Evolutionary conservation across 441 rosid genomes (phyloP).

Genomic region (Omphalea diandra): DNA sequence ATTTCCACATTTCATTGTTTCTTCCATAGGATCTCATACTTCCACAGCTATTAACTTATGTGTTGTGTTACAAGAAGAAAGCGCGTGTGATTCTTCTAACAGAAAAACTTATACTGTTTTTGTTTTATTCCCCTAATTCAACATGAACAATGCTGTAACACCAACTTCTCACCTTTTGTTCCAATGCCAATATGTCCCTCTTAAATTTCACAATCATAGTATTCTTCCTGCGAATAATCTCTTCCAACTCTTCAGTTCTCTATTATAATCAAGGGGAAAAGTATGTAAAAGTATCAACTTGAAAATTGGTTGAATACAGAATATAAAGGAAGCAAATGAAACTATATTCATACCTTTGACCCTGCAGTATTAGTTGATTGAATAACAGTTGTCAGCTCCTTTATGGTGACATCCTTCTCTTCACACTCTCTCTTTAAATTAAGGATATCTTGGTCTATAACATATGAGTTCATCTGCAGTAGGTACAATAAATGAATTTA

Average conservation of each 20-base stretch:
- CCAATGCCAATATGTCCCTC: constrained; percentile 65
- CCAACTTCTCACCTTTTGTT: constrained; percentile 91
- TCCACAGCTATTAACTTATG: no score
- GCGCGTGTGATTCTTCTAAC: not conserved
- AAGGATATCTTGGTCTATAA: constrained; percentile 61
- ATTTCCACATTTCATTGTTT: no score
- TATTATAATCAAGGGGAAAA: constrained; percentile 29
- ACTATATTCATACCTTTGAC: constrained; percentile 47
- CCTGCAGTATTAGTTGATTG: constrained; percentile 52
- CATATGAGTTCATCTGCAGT: constrained; percentile 51
- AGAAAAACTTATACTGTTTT: not conserved
- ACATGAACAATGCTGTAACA: no score
- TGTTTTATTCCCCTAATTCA: no score
- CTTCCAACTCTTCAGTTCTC: constrained; percentile 85
- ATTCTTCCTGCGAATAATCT: constrained; percentile 69
- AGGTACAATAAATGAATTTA: constrained; percentile 5
- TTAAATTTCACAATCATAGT: constrained; percentile 59
- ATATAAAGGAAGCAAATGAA: constrained; percentile 6
- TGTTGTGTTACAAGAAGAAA: no score
- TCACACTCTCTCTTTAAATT: constrained; percentile 74
- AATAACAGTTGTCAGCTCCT: constrained; percentile 57
- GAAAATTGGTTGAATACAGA: not conserved
- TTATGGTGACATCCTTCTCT: constrained; percentile 78
- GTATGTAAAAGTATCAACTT: constrained; percentile 7
- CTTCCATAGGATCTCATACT: no score